phyloP scores from a whole-genome alignment of 2,329 filamentous ascomycete genomes.

The Beauveria australis region DNA sequence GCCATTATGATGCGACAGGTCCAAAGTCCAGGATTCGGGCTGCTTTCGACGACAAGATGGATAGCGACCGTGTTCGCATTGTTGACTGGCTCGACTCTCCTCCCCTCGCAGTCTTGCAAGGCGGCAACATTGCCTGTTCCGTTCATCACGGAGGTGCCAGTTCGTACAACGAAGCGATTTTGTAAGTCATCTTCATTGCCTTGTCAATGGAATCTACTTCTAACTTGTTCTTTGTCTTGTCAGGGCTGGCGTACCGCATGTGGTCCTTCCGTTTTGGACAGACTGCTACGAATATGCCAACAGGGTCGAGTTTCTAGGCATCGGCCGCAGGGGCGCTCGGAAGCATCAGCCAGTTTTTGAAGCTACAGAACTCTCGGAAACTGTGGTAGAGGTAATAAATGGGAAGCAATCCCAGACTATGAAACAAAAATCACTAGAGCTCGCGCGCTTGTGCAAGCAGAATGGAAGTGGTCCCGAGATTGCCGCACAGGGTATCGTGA shows the following conservation, averaged over 20 bases:
- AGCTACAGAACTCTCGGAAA: conserved; percentile 14
- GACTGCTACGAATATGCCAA: conserved; percentile 39
- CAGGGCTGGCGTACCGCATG: conserved; percentile 36
- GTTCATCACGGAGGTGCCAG: conserved; percentile 41
- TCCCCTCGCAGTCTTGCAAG: conserved; percentile 28
- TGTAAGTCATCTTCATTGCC: conserved; percentile 18
- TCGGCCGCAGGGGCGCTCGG: conserved; percentile 26
- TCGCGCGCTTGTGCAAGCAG: conserved; percentile 10
- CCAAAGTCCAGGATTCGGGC: conserved; percentile 13
- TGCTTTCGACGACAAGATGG: conserved; percentile 20
- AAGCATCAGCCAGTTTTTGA: conserved; percentile 18
- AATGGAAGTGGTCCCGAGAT: conserved; percentile 22
- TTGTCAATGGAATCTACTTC: background rate
- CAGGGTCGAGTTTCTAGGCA: conserved; percentile 33
- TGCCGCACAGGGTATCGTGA: conserved; percentile 10
- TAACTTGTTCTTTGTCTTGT: background rate
- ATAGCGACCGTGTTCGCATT: conserved; percentile 26
- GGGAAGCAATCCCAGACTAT: conserved; percentile 9
- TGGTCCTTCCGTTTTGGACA: conserved; percentile 36
- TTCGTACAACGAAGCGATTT: conserved; percentile 30
- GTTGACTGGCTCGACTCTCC: conserved; percentile 32
- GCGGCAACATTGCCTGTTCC: conserved; percentile 29
- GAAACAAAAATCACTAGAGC: conserved; percentile 9
- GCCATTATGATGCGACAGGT: conserved; percentile 10
- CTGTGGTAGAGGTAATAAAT: conserved; percentile 14